Conservation (phyloP, 2,329 filamentous ascomycete species). For the Fusarium bulbicola region DNA sequence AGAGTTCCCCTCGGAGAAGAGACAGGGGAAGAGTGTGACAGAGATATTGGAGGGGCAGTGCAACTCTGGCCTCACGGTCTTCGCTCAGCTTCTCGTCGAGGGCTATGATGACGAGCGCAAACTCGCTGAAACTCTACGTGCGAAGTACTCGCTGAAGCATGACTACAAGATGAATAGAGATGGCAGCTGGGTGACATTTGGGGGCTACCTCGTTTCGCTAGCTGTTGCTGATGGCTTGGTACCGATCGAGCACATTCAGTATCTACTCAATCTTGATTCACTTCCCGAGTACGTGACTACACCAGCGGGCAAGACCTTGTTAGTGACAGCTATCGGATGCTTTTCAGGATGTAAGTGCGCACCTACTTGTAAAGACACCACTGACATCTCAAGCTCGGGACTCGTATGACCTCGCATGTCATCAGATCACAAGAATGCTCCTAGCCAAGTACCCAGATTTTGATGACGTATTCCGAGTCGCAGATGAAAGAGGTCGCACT, state of each 20-base stretch:
- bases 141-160: accelerated
- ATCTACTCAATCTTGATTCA: background rate
- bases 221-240: background rate
- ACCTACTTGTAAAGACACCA: accelerated
- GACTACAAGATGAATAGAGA: background rate
- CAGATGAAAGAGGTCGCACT: background rate
- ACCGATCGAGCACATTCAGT: background rate
- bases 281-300: background rate
- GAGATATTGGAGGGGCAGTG: background rate
- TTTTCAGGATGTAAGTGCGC: background rate
- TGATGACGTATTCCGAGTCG: accelerated
- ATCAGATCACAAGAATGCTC: background rate
- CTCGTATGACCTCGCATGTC: background rate
- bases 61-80: accelerated
- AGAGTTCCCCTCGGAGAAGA: accelerated
- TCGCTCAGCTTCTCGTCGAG: background rate
- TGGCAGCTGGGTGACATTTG: background rate
- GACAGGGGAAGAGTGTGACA: background rate
- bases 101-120: background rate
- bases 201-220: accelerated
- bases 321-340: background rate
- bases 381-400: background rate
- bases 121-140: accelerated
- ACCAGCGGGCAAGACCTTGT: accelerated
- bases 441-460: background rate